A percentile compares a stretch with the other conserved stretches of the same genome.
Conservation (phyloP, 805 yeast genomes). For the Starmerella geochares region DNA sequence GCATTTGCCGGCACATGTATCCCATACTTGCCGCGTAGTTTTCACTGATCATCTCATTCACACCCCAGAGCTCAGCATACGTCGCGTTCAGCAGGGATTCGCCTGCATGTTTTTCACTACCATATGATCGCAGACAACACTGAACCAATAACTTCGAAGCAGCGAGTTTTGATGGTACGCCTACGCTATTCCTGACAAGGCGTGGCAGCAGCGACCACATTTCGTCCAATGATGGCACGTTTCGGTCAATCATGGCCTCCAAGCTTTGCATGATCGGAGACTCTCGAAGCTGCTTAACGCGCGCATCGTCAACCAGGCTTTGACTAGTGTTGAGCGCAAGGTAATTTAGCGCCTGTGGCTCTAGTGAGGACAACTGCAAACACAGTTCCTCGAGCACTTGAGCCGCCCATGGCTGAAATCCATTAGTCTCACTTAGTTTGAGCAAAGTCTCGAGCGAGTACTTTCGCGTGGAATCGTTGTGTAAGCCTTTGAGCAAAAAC, state of each 20-base stretch:
- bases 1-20: conserved; percentile 55
- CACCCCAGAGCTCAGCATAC: conserved; percentile 50
- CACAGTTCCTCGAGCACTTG: conserved; percentile 59
- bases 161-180: conserved; percentile 83
- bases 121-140: conserved; percentile 42
- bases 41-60: conserved; percentile 60
- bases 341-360: conserved; percentile 83
- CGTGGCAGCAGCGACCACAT: conserved; percentile 33
- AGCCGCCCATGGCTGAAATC: conserved; percentile 55
- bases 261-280: conserved; percentile 87
- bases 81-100: conserved; percentile 44
- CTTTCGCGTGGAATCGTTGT: conserved; percentile 19
- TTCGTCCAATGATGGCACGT: conserved; percentile 28
- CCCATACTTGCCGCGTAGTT: conserved; percentile 78
- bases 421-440: conserved; percentile 50
- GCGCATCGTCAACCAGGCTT: conserved; percentile 54
- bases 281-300: conserved; percentile 59
- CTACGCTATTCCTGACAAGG: conserved; percentile 62
- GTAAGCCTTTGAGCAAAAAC: conserved; percentile 12
- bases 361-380: conserved; percentile 69
- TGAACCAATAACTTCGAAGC: conserved; percentile 65
- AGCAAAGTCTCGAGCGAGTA: conserved; percentile 73
- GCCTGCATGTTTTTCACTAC: conserved; percentile 48
- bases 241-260: conserved; percentile 55
- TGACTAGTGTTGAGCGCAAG: conserved; percentile 60